phyloP scores from a whole-genome alignment of 2,329 filamentous ascomycete species.

The Oidium heveae region DNA sequence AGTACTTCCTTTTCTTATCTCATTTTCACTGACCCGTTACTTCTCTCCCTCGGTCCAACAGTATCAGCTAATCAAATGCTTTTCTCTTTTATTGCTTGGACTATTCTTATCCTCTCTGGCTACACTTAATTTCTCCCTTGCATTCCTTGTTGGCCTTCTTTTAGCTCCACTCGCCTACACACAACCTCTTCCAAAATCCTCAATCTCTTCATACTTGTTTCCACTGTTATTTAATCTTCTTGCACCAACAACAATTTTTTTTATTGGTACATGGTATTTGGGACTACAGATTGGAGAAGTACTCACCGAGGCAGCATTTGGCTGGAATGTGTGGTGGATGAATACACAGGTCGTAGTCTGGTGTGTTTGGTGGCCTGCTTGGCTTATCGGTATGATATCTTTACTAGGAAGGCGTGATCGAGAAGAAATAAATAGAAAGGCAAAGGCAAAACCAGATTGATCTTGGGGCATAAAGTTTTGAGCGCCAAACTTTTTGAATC shows the following conservation, averaged over 20 bases:
- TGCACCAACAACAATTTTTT: slow-evolving; percentile 31
- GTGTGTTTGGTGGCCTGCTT: slow-evolving; percentile 89
- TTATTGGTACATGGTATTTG: slow-evolving; percentile 23
- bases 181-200: slow-evolving; percentile 19
- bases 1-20: slow-evolving; percentile 30
- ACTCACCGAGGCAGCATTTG: slow-evolving; percentile 51
- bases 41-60: slow-evolving; percentile 38
- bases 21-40: slow-evolving; percentile 24
- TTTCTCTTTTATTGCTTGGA: slow-evolving; percentile 77
- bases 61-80: slow-evolving; percentile 58
- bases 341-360: slow-evolving; percentile 79
- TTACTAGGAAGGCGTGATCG: slow-evolving; percentile 19
- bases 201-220: slow-evolving; percentile 19
- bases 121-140: slow-evolving; percentile 84
- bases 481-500: no score
- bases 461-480: no score
- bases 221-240: slow-evolving; percentile 29
- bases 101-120: slow-evolving; percentile 81
- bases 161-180: slow-evolving; percentile 60
- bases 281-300: slow-evolving; percentile 27
- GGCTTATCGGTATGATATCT: slow-evolving; percentile 39
- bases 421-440: background rate
- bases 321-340: slow-evolving; percentile 73
- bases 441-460: no score
- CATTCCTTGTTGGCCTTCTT: slow-evolving; percentile 60